Base-by-base conservation (phyloP, 2,329 filamentous ascomycete genomes). In the Dryadomyces quercus-mongolicae region DNA sequence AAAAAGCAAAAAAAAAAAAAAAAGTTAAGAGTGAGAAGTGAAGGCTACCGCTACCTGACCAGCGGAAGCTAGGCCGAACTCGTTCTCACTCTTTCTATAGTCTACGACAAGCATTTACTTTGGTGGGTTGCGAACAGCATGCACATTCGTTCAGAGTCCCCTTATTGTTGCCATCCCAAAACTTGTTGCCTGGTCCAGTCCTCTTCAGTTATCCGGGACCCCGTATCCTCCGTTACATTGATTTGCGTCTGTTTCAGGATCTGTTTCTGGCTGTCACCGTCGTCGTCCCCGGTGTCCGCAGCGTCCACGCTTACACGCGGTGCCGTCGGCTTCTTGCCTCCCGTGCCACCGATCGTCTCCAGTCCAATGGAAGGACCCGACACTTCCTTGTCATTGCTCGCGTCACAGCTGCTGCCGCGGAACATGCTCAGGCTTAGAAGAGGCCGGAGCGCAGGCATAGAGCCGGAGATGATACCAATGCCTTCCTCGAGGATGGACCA, bases 221-320 rank as follows among this genome's bases (percentile, higher is more conserved):
- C 49, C 5, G 10, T 20, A 1, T 20, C 22, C 13, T 22, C 36
- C 13, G 40, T 22, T 9, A 51, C n/a, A 21, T 34, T 51, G 22
- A 51, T 51, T 20, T 51, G 49, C 20, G 49, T 51, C 38, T 51
- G 36, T 16, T 51, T 51, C 21, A 51, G 22, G 49, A 51, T 51
- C 16, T 44, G 49, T 15, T 51, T 51, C n/a, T 51, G 49, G 49
- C 49, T 51, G 21, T 51, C 49, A 13, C 49, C 49, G 49, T 51
- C 49, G 21, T 43, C 40, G n/a, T 43, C 36, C 36, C 15, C 36
- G n/a, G n/a, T n/a, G n/a, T 40, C 15, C 49, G 49, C 3, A 34
- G 18, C 49, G 21, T 9, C 13, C 16, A 16, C 38, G 49, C 49
- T 34, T 36, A 8, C 21, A 36, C 49, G 49, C 10, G n/a, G 40